phyloP scores from a whole-genome alignment of 2,329 filamentous ascomycete species.

The Purpureocillium takamizusanense region DNA sequence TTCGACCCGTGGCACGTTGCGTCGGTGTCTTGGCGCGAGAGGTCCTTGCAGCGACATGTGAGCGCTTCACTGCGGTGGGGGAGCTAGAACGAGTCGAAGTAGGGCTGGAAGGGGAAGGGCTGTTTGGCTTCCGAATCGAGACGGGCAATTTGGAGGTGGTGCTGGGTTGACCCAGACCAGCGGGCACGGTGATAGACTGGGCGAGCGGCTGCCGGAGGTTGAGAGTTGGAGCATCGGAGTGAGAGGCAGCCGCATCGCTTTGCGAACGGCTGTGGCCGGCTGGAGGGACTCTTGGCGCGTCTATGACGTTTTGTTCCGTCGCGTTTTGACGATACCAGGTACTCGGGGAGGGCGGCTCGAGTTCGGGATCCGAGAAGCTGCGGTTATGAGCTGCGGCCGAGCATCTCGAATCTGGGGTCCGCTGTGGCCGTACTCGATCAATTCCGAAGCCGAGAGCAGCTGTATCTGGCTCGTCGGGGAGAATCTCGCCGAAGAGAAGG shows the following conservation, averaged over 20 bases:
- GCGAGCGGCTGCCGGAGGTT: constrained; percentile 20
- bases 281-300: constrained; percentile 12
- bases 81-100: constrained; percentile 48
- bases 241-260: constrained; percentile 47
- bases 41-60: constrained; percentile 29
- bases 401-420: constrained; percentile 62
- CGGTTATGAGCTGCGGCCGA: constrained; percentile 43
- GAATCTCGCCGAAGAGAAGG: constrained; percentile 68
- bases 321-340: constrained; percentile 49
- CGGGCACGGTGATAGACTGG: constrained; percentile 10
- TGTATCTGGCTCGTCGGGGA: constrained; percentile 46
- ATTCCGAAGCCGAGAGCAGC: constrained; percentile 53
- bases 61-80: constrained; percentile 36
- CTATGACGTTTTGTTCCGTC: constrained; percentile 12
- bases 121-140: constrained; percentile 35
- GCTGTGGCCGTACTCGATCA: constrained; percentile 39
- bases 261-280: constrained; percentile 39
- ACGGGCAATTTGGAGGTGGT: constrained; percentile 35
- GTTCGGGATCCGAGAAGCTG: constrained; percentile 46
- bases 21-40: constrained; percentile 35
- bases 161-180: constrained; percentile 15
- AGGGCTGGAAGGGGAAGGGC: constrained; percentile 37
- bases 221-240: constrained; percentile 17
- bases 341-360: constrained; percentile 55
- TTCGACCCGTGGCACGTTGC: constrained; percentile 23